Evolutionary conservation across 108 stramenopile genomes (phyloP), one percentile per base, ranked within the genome.

Genomic region (Epithemia pelagica): DNA sequence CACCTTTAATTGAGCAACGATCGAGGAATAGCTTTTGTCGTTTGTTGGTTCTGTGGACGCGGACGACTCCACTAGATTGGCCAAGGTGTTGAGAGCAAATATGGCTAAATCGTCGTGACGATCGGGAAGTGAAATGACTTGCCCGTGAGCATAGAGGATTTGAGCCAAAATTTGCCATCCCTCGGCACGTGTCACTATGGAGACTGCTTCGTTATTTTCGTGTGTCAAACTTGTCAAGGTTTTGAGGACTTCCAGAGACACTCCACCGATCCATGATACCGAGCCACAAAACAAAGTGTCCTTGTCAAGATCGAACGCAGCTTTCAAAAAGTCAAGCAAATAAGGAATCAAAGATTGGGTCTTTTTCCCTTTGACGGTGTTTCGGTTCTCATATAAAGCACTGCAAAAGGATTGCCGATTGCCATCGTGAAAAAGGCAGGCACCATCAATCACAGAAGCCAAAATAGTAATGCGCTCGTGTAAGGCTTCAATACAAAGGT

Each of bases 171-270:
- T 8, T 28, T 61, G 27, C 32, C n/a, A 24, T 21, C 61, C 61
- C 15, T 21, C 25, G 7, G 56, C 26, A 18, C 21, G 7, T 19
- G 7, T 58, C 21, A 23, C 56, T 5, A 58, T 21, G 5, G 25
- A 7, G 21, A 58, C 21, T 23, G 90, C 90, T 18, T 79, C 30
- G 15, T 59, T 54, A 65, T 89, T 92, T 59, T 89, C 82, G 65
- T 92, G 90, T 21, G 86, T 86, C 58, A 92, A 53, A 67, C 84
- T 89, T 5, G 90, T 92, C 46, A 92, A 74, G 21, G 82, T 86
- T 59, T 82, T 78, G 32, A 92, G 74, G 7, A 78, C 71, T 31
- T 81, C 37, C 46, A 68, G 65, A 30, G 61, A 55, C 19, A 72
- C 30, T 64, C 76, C 81, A 26, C 61, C 58, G 25, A 26, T 23